phyloP scores from a whole-genome alignment of 441 rosid genomes.

The Macaranga tanarius region DNA sequence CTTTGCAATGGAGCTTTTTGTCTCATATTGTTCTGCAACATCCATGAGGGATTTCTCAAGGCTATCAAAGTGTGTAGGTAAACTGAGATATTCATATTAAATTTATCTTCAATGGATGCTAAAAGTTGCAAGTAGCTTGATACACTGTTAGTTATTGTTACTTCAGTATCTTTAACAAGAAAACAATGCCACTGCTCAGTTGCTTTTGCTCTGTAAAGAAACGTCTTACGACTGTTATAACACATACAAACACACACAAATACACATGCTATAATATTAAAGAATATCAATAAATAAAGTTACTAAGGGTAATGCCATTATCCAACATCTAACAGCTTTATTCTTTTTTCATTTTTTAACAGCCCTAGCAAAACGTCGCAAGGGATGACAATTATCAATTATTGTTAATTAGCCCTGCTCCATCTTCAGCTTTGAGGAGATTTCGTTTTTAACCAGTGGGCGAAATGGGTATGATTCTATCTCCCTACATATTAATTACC shows the following conservation, averaged over 20 bases:
- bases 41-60: neutral
- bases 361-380: neutral
- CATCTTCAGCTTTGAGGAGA: neutral
- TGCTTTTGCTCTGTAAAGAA: neutral
- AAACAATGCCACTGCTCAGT: neutral
- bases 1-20: neutral
- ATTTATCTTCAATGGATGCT: neutral
- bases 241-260: no score
- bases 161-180: neutral
- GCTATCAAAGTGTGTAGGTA: neutral
- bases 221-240: neutral
- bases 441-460: neutral
- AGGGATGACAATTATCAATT: no score
- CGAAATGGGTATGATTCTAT: conserved; percentile 2
- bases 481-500: neutral
- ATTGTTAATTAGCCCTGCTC: no score
- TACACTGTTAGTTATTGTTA: neutral
- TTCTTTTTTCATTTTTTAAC: neutral
- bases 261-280: neutral
- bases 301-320: neutral
- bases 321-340: neutral
- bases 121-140: neutral
- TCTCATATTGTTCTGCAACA: neutral
- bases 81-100: neutral
- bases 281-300: neutral